Evolutionary conservation across 192 early-diverging fungal species (phyloP), one percentile per base, ranked within the genome.

Genomic region (Endogone sp.): DNA sequence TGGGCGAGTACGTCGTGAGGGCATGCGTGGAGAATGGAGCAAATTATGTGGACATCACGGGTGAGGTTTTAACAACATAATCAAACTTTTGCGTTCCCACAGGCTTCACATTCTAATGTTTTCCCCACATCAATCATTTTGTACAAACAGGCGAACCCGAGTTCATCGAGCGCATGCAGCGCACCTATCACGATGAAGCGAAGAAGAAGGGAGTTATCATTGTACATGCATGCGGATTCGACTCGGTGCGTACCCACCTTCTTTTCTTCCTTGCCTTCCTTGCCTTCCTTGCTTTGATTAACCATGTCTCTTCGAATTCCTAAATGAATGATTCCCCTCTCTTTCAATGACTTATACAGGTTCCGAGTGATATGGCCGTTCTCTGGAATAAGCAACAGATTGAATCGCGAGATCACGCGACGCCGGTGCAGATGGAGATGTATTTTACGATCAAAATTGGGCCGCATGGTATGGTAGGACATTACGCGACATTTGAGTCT

Each of bases 351-450:
- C 72, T 75, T 60, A 68, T 68, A 31, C 78, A 80, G 62, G 76
- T 91, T n/a, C 90, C 90, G 32, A 80, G 82, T 2, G 90, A 92
- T 71, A 66, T 90, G 61, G 90, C 89, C 23, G 79, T 84, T 13
- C 65, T 90, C 16, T 87, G 74, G 65, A 79, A 75, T 11, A 92
- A 92, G 64, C 68, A 76, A 6, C 71, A 82, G 31, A 79, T 88
- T 49, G 49, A 74, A 26, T 69, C 67, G 10, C 11, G 57, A 4
- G 69, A 79, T 23, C 75, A 75, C 30, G 37, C 37, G 9, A 67
- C 81, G 3, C 83, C 84, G 2, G 74, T 85, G 25, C 69, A 71
- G 29, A 83, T 86, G 26, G 90, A 92, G 66, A 85, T 89, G 79
- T 88, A 83, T 72, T 81, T 88, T 32, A 74, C 75, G 26, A 21